phyloP scores from a whole-genome alignment of 495 filamentous ascomycete species.

The Aspergillus mulundensis region DNA sequence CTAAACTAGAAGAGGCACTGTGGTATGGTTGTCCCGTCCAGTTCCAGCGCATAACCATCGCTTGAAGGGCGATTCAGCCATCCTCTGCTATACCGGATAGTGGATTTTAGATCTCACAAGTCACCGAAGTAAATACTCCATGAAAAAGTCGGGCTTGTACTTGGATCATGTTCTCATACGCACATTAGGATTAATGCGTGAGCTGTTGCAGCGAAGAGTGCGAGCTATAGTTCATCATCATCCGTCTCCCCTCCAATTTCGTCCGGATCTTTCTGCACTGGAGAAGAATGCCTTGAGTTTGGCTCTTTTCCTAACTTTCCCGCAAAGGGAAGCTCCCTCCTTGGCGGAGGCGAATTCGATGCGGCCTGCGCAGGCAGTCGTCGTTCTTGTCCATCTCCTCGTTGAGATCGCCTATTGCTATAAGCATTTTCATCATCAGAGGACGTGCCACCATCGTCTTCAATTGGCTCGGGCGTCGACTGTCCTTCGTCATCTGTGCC shows the following conservation, averaged over 20 bases:
- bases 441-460: slow-evolving; percentile 42
- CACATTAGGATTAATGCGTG: too few relatives aligned
- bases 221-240: slow-evolving; percentile 49
- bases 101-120: too few relatives aligned
- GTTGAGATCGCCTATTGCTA: neutral
- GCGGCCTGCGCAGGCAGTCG: neutral
- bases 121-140: too few relatives aligned
- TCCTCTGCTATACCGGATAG: too few relatives aligned
- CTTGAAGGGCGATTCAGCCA: too few relatives aligned
- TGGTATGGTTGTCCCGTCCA: neutral
- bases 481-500: slow-evolving; percentile 39
- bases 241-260: slow-evolving; percentile 46
- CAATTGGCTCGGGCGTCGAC: slow-evolving; percentile 30
- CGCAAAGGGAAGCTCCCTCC: slow-evolving; percentile 38
- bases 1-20: neutral
- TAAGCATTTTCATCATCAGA: slow-evolving; percentile 26
- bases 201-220: neutral
- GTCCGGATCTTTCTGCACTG: slow-evolving; percentile 17
- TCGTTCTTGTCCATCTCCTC: neutral
- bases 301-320: slow-evolving; percentile 8
- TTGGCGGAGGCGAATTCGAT: slow-evolving; percentile 28
- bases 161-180: neutral
- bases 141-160: too few relatives aligned
- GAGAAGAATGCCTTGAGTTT: neutral
- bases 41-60: too few relatives aligned